Conservation (phyloP, 1,284 basidiomycete species). For the Apiotrichum gamsii region DNA sequence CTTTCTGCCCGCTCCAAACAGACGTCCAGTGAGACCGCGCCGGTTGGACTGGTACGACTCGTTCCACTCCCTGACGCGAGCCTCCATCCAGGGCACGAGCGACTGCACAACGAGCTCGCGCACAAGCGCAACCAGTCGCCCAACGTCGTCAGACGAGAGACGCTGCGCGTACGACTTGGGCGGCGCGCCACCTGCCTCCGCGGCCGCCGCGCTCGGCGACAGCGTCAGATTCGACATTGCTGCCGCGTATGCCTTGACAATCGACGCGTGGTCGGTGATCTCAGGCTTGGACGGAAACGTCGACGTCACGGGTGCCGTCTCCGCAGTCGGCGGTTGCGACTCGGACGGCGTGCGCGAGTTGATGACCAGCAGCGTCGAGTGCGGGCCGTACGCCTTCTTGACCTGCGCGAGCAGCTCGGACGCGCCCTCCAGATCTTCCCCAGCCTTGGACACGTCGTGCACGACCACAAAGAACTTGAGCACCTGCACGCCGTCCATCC, state of each 20-base stretch:
- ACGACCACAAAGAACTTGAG: slow-evolving; percentile 46
- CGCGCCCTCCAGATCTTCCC: slow-evolving; percentile 35
- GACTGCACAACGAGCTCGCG: slow-evolving; percentile 88
- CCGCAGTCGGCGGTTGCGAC: slow-evolving; percentile 1
- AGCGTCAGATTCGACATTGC: slow-evolving; percentile 37
- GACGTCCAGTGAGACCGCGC: slow-evolving; percentile 76
- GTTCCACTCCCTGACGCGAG: slow-evolving; percentile 86
- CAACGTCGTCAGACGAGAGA: slow-evolving; percentile 70
- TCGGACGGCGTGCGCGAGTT: slow-evolving; percentile 33
- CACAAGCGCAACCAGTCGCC: slow-evolving; percentile 71
- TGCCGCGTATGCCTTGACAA: slow-evolving; percentile 35
- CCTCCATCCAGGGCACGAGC: slow-evolving; percentile 94
- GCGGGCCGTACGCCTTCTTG: slow-evolving; percentile 45
- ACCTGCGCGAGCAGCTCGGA: slow-evolving; percentile 37
- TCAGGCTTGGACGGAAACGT: slow-evolving; percentile 31
- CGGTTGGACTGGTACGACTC: slow-evolving; percentile 81
- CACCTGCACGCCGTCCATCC: slow-evolving; percentile 40
- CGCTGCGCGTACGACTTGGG: slow-evolving; percentile 39
- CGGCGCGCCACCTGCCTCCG: slow-evolving; percentile 5
- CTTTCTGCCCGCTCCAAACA: slow-evolving; percentile 65
- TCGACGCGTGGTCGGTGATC: slow-evolving; percentile 29
- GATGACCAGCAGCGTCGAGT: slow-evolving; percentile 45
- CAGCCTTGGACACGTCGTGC: slow-evolving; percentile 41
- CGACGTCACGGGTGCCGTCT: slow-evolving; percentile 16
- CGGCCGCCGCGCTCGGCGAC: slow-evolving; percentile 27